phyloP scores from a whole-genome alignment of 202 grass and related monocot genomes.

The Saccharum hybrid region DNA sequence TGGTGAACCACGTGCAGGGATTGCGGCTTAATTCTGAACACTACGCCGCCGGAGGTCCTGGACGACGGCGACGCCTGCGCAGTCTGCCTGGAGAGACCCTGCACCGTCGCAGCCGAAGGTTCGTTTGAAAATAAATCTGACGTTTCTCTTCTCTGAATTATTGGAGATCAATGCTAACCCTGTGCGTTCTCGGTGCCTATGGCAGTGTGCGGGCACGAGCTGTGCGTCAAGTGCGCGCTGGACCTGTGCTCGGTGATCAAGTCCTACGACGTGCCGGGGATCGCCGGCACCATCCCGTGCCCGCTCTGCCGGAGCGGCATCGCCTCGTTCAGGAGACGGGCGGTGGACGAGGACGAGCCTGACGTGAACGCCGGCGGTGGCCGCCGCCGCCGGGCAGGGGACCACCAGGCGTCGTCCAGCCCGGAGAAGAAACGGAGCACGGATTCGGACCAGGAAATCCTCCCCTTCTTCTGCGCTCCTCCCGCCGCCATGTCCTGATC shows the following conservation, averaged over 20 bases:
- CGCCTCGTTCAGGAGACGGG: constrained; percentile 61
- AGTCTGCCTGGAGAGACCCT: constrained; percentile 77
- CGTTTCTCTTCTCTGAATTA: too few species aligned
- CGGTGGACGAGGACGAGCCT: constrained; percentile 20
- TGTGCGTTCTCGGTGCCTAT: too few species aligned
- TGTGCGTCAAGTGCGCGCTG: constrained; percentile 82
- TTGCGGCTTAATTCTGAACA: constrained; percentile 49
- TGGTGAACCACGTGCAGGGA: constrained; percentile 47
- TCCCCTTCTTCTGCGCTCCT: constrained; percentile 45
- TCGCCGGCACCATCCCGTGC: constrained; percentile 77
- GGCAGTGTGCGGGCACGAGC: constrained; percentile 84
- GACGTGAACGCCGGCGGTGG: constrained; percentile 27
- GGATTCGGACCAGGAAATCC: constrained; percentile 36
- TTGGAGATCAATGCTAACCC: too few species aligned
- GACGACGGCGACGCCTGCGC: constrained; percentile 63
- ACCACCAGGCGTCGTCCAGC: background rate
- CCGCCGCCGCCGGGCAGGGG: background rate
- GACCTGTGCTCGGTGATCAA: constrained; percentile 82
- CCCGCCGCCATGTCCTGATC: constrained; percentile 50
- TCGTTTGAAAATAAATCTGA: too few species aligned
- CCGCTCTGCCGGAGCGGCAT: constrained; percentile 85
- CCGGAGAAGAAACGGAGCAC: constrained; percentile 19
- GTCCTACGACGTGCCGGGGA: constrained; percentile 49
- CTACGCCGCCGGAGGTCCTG: constrained; percentile 15
- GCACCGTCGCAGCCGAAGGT: constrained; percentile 80